phyloP scores from a whole-genome alignment of 1,284 basidiomycete genomes.

The Ganoderma multipileum region DNA sequence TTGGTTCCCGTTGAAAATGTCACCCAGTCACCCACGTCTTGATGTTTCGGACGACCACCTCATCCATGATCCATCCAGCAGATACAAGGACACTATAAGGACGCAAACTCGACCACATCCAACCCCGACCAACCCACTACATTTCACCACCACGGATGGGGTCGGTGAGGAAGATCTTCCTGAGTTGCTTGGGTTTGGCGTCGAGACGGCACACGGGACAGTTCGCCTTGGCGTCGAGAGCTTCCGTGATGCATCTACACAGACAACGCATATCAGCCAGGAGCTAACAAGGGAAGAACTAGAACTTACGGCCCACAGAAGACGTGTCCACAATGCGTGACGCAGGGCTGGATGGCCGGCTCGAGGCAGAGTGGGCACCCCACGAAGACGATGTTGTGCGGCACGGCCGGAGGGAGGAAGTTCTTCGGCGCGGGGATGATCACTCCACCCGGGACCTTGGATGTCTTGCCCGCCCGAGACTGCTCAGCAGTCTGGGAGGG shows the following conservation, averaged over 20 bases:
- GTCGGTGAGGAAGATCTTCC: conserved; percentile 34
- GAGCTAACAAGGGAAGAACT: not conserved
- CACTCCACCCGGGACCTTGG: not conserved
- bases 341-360: conserved; percentile 31
- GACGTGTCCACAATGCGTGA: conserved; percentile 38
- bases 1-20: not conserved
- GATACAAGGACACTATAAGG: not conserved
- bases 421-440: conserved; percentile 2
- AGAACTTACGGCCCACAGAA: conserved; percentile 40
- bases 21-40: not conserved
- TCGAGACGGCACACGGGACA: conserved; percentile 39
- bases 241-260: conserved; percentile 35
- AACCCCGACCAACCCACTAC: not conserved
- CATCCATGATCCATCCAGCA: not conserved
- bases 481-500: not conserved
- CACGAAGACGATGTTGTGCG: conserved; percentile 20
- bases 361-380: conserved; percentile 40
- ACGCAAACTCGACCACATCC: not conserved
- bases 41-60: not conserved
- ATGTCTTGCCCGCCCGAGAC: not conserved
- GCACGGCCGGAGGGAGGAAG: conserved; percentile 8
- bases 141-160: not conserved
- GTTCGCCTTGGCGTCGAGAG: conserved; percentile 28
- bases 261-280: not conserved
- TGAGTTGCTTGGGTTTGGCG: conserved; percentile 30